phyloP scores from a whole-genome alignment of 805 yeast genomes.

The Candida ortonii region DNA sequence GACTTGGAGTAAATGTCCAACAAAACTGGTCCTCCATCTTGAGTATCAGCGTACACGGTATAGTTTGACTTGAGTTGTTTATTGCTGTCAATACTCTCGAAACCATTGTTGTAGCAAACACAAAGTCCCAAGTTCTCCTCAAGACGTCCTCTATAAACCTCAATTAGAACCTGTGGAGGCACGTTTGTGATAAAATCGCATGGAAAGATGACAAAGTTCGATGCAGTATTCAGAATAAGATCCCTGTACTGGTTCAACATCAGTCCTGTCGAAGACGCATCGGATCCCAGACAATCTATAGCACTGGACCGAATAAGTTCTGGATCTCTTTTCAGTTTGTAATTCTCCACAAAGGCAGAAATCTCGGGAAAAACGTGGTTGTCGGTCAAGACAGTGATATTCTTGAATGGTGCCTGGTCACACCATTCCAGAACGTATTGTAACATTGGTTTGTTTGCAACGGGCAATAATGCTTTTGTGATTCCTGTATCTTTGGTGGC shows the following conservation, averaged over 20 bases:
- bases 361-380: slow-evolving; percentile 46
- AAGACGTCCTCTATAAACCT: slow-evolving; percentile 72
- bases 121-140: slow-evolving; percentile 69
- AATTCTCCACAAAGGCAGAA: slow-evolving; percentile 45
- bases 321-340: slow-evolving; percentile 39
- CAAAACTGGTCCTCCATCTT: slow-evolving; percentile 44
- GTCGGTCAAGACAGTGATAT: slow-evolving; percentile 58
- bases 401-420: slow-evolving; percentile 74
- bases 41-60: slow-evolving; percentile 56
- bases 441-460: slow-evolving; percentile 87
- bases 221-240: slow-evolving; percentile 27
- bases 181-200: slow-evolving; percentile 92
- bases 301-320: slow-evolving; percentile 33
- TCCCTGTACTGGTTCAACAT: slow-evolving; percentile 50
- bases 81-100: slow-evolving; percentile 71
- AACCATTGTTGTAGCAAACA: slow-evolving; percentile 68
- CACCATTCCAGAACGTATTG: slow-evolving; percentile 92
- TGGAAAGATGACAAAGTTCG: slow-evolving; percentile 78
- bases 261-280: slow-evolving; percentile 60
- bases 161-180: slow-evolving; percentile 85
- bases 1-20: slow-evolving; percentile 72
- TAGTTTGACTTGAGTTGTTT: slow-evolving; percentile 67
- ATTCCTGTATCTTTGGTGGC: slow-evolving; percentile 57
- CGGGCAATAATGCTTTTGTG: slow-evolving; percentile 83
- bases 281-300: slow-evolving; percentile 42